Conservation (phyloP, 495 filamentous ascomycete species). For the Cercophora samala region DNA sequence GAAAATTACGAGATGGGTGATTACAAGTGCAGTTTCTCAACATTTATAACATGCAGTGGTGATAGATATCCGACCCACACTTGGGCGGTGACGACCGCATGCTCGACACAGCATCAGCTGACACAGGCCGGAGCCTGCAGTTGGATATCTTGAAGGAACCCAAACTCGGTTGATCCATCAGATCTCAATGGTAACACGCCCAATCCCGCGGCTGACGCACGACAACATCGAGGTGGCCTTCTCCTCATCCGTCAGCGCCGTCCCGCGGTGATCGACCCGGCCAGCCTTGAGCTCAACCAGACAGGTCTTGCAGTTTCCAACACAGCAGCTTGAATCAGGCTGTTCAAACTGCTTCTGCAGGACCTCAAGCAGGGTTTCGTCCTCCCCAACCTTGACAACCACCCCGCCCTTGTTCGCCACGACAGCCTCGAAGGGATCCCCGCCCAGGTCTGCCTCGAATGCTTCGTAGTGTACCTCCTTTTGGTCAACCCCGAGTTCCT, state of each 20-base stretch:
- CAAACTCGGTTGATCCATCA: conserved; percentile 19
- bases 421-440: conserved; percentile 55
- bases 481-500: conserved; percentile 36
- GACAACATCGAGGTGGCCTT: conserved; percentile 43
- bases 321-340: conserved; percentile 52
- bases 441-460: conserved; percentile 48
- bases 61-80: neutral
- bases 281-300: conserved; percentile 47
- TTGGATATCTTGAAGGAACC: neutral
- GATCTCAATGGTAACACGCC: conserved; percentile 46
- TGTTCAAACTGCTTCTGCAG: conserved; percentile 40
- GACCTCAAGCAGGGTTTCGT: conserved; percentile 46
- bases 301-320: conserved; percentile 61
- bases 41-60: neutral
- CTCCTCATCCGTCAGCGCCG: conserved; percentile 45
- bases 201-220: conserved; percentile 49
- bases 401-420: conserved; percentile 34
- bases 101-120: neutral
- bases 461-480: conserved; percentile 55
- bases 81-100: neutral
- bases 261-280: conserved; percentile 53
- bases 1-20: neutral
- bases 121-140: neutral
- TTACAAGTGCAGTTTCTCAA: neutral
- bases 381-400: conserved; percentile 37